Evolutionary conservation across 225 moss, liverwort and hornwort genomes (phyloP).

Genomic region (Physcomitrellopsis africana): DNA sequence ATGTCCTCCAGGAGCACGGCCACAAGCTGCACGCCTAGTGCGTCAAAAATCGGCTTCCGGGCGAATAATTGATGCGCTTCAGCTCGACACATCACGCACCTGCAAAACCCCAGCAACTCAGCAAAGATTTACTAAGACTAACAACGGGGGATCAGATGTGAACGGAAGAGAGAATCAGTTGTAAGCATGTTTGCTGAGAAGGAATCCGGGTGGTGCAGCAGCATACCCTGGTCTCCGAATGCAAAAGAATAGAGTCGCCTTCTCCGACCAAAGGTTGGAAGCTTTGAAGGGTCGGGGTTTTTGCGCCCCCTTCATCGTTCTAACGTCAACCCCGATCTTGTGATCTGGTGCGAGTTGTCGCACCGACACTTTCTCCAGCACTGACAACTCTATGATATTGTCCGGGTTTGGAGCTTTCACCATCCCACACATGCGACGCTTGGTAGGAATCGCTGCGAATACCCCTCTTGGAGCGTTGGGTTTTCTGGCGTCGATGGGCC

Average conservation of each 20-base stretch:
- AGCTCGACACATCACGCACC: slow-evolving; percentile 86
- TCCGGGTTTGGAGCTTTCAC: slow-evolving; percentile 26
- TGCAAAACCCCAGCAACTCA: slow-evolving; percentile 25
- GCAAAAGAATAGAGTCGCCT: slow-evolving; percentile 57
- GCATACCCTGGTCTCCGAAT: slow-evolving; percentile 71
- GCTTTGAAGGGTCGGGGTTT: slow-evolving; percentile 57
- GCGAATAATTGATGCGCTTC: slow-evolving; percentile 79
- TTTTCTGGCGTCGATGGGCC: slow-evolving; percentile 17
- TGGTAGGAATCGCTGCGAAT: slow-evolving; percentile 29
- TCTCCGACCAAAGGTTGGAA: slow-evolving; percentile 53
- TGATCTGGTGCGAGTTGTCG: slow-evolving; percentile 58
- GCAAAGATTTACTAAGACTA: background rate
- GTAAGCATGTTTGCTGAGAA: too few species aligned
- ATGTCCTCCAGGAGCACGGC: slow-evolving; percentile 71
- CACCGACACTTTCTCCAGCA: slow-evolving; percentile 57
- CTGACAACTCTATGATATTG: slow-evolving; percentile 49
- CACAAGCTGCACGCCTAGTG: slow-evolving; percentile 69
- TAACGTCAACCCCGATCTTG: slow-evolving; percentile 47
- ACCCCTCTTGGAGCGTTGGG: slow-evolving; percentile 41
- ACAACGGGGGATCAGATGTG: too few species aligned
- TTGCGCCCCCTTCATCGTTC: slow-evolving; percentile 29
- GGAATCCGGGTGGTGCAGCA: too few species aligned
- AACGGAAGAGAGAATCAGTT: too few species aligned
- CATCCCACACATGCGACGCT: slow-evolving; percentile 48
- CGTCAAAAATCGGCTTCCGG: slow-evolving; percentile 79